Conservation (phyloP, 805 yeast genomes). For the Kluyveromyces aestuarii region DNA sequence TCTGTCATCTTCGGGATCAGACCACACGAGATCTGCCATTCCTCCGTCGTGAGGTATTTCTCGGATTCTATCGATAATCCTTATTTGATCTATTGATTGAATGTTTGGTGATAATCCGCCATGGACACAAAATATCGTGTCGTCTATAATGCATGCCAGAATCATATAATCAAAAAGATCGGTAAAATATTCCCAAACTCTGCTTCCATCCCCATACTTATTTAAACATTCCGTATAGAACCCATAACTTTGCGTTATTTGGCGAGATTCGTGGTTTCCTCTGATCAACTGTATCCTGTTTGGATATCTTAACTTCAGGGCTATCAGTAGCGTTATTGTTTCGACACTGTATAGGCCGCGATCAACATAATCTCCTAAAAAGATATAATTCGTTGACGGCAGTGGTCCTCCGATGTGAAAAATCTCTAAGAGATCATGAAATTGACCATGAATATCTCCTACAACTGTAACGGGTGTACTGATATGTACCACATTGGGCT, state of each 20-base stretch:
- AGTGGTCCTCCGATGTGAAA: conserved; percentile 90
- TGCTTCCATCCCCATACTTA: conserved; percentile 64
- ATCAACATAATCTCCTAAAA: conserved; percentile 94
- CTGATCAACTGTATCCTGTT: conserved; percentile 70
- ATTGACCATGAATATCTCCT: conserved; percentile 97
- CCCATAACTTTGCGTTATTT: conserved; percentile 95
- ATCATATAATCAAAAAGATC: conserved; percentile 89
- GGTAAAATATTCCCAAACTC: conserved; percentile 86
- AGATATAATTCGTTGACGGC: conserved; percentile 88
- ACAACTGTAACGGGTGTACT: conserved; percentile 87
- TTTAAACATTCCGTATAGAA: conserved; percentile 90
- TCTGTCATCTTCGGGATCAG: conserved; percentile 84
- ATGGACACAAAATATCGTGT: conserved; percentile 86
- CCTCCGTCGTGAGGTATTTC: conserved; percentile 99
- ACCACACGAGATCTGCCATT: conserved; percentile 98
- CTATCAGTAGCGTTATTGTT: conserved; percentile 75
- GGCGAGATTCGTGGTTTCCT: conserved; percentile 95
- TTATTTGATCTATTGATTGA: conserved; percentile 86
- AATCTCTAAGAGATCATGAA: conserved; percentile 85
- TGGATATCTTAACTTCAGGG: conserved; percentile 83
- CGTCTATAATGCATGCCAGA: conserved; percentile 81
- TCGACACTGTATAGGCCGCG: conserved; percentile 91
- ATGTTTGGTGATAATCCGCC: conserved; percentile 96
- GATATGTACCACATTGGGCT: conserved; percentile 80
- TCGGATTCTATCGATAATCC: conserved; percentile 80